phyloP scores from a whole-genome alignment of 345 rosid genomes.

The Brassica nigra region DNA sequence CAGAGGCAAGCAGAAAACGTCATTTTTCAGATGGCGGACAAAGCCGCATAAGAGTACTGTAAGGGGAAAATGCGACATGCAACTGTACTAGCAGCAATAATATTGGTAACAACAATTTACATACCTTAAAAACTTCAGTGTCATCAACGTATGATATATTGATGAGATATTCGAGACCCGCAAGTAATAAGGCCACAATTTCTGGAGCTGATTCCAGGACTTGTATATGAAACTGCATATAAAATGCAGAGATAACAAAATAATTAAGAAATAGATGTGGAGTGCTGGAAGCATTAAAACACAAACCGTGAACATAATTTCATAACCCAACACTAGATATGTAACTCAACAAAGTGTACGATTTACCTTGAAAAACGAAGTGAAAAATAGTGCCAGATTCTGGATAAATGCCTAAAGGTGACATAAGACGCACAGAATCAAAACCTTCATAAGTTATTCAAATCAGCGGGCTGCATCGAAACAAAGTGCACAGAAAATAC shows the following conservation, averaged over 20 bases:
- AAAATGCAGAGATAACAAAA: constrained; percentile 3
- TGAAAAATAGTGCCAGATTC: constrained; percentile 94
- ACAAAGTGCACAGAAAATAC: constrained; percentile 18
- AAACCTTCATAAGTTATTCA: background rate
- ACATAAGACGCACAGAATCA: constrained; percentile 15
- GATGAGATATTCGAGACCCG: constrained; percentile 91
- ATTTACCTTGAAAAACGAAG: constrained; percentile 91
- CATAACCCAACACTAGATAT: constrained; percentile 10
- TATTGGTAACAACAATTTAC: constrained; percentile 6
- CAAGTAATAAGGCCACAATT: constrained; percentile 55
- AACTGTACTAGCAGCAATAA: background rate
- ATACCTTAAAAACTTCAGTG: constrained; percentile 98
- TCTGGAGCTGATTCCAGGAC: constrained; percentile 82
- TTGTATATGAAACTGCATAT: constrained; percentile 76
- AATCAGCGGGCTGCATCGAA: background rate
- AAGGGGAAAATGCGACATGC: background rate
- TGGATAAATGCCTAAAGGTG: constrained; percentile 89
- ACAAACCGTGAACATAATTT: background rate
- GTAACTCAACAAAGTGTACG: constrained; percentile 3
- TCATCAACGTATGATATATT: constrained; percentile 95
- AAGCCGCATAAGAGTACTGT: background rate
- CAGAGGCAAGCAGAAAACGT: background rate
- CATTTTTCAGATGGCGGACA: background rate
- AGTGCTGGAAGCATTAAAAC: background rate
- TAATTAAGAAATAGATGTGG: background rate